Percentiles rank a stretch among this genome's conserved stretches.
Evolutionary conservation across 148 eudicot genomes (phyloP).

Genomic region (Rhododendron kiyosumense): DNA sequence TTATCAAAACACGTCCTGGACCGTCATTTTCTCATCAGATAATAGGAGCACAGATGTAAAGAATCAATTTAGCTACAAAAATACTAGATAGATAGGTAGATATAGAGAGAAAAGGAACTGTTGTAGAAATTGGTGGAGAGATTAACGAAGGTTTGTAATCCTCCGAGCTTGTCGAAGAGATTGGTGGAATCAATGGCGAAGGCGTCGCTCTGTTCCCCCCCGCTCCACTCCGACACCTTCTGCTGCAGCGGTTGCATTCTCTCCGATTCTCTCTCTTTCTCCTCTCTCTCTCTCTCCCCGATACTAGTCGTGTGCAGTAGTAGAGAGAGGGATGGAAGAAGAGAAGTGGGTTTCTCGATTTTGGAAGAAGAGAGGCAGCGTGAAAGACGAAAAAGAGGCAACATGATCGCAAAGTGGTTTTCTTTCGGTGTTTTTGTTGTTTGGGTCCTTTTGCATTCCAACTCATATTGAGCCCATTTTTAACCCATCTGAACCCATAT

Average conservation of each 20-base stretch:
- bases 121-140: slow-evolving; percentile 87
- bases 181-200: slow-evolving; percentile 78
- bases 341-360: too few relatives aligned
- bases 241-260: slow-evolving; percentile 75
- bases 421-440: too few relatives aligned
- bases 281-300: background rate
- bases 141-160: slow-evolving; percentile 59
- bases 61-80: background rate
- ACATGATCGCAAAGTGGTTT: too few relatives aligned
- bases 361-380: too few relatives aligned
- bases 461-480: too few relatives aligned
- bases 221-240: slow-evolving; percentile 84
- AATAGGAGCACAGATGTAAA: background rate
- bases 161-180: slow-evolving; percentile 68
- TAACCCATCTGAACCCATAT: too few relatives aligned
- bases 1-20: too few relatives aligned
- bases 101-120: slow-evolving; percentile 25
- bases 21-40: too few relatives aligned
- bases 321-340: too few relatives aligned
- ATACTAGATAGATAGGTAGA: background rate
- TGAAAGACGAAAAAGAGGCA: too few relatives aligned
- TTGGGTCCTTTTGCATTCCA: too few relatives aligned
- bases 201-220: slow-evolving; percentile 54
- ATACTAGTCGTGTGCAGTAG: too few relatives aligned
- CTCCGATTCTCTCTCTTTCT: background rate